These are phyloP conservation scores for Eucalyptus urophylla DNA, from an alignment of 345 rosid genomes.

Conservation along the genomic window DNA sequence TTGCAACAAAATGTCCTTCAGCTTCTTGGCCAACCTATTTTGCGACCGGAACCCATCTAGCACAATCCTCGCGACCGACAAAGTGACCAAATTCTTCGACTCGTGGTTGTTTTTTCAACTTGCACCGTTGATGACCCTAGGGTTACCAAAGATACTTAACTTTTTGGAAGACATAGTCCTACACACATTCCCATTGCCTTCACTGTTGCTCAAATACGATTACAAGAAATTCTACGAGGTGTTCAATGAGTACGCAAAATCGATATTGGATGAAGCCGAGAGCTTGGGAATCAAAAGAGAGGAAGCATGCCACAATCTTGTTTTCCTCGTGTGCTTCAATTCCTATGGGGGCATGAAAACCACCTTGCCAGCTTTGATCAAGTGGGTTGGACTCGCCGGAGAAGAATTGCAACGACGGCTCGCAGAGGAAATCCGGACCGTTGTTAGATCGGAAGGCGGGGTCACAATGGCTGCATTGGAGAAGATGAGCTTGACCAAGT, in stretches of 20 bases:
- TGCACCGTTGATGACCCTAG: conserved; percentile 3
- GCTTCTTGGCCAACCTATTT: conserved; percentile 5
- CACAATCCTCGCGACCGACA: conserved; percentile 4
- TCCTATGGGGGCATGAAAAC: conserved; percentile 11
- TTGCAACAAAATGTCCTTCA: neutral
- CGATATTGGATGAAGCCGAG: conserved; percentile 3
- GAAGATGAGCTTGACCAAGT: conserved; percentile 5
- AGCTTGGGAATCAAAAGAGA: conserved; percentile 3
- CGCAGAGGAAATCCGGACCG: neutral
- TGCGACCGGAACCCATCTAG: neutral
- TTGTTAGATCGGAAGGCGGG: neutral
- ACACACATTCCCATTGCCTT: conserved; percentile 9
- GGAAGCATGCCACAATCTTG: conserved; percentile 8
- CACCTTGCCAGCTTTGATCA: conserved; percentile 1
- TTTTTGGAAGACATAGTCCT: conserved; percentile 1
- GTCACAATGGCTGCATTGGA: neutral
- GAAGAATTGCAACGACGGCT: neutral
- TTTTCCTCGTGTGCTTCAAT: conserved; percentile 7
- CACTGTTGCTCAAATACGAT: neutral
- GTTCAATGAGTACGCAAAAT: neutral
- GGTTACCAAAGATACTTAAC: neutral
- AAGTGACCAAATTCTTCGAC: neutral
- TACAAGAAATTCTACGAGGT: neutral
- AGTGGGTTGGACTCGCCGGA: conserved; percentile 1
- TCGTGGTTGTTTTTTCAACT: conserved; percentile 10